These are phyloP conservation scores for Aquilaria yunnanensis DNA, from an alignment of 345 rosid genomes.

Conservation along the genomic window DNA sequence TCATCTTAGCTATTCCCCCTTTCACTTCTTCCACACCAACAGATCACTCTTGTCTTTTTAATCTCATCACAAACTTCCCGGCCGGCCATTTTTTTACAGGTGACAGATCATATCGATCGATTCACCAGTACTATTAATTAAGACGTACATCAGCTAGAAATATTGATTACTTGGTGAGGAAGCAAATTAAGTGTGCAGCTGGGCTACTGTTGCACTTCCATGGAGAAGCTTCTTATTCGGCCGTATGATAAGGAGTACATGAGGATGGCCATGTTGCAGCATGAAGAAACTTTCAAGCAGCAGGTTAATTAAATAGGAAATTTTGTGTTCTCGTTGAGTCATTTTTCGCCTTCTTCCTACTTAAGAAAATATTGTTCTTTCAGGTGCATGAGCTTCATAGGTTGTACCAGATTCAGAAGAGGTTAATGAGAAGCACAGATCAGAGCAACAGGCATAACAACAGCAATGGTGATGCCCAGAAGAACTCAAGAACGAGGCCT, in stretches of 20 bases:
- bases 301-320: slow-evolving; percentile 36
- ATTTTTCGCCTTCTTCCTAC: background rate
- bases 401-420: slow-evolving; percentile 73
- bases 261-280: slow-evolving; percentile 92
- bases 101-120: background rate
- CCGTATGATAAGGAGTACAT: slow-evolving; percentile 75
- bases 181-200: too few relatives aligned
- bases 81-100: background rate
- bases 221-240: slow-evolving; percentile 64
- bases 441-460: slow-evolving; percentile 15
- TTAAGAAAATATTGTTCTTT: slow-evolving; percentile 6
- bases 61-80: background rate
- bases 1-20: background rate
- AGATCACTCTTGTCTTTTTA: background rate
- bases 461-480: slow-evolving; percentile 9
- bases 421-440: slow-evolving; percentile 56
- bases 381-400: slow-evolving; percentile 92
- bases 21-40: slow-evolving; percentile 3
- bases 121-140: slow-evolving; percentile 9
- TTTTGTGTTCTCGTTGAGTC: background rate
- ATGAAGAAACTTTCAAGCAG: slow-evolving; percentile 92
- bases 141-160: background rate
- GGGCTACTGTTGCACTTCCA: slow-evolving; percentile 6
- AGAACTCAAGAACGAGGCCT: slow-evolving; percentile 18
- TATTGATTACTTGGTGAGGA: too few relatives aligned